Percentiles rank a stretch among this genome's conserved stretches.
These are phyloP conservation scores for Azolla pinnata DNA, from an alignment of 75 land plant species.

Conservation along the genomic window DNA sequence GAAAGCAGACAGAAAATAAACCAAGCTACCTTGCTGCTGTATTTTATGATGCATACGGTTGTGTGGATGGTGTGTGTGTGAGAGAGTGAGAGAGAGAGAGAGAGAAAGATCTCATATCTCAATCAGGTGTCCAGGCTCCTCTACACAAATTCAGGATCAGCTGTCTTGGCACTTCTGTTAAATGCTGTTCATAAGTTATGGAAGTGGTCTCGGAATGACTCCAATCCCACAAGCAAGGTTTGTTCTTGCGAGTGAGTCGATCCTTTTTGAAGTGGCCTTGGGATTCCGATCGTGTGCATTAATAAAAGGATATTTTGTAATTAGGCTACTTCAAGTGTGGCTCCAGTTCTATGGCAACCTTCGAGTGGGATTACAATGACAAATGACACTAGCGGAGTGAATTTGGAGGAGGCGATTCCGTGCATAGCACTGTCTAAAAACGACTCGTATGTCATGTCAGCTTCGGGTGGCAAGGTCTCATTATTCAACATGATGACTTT, in stretches of 20 bases:
- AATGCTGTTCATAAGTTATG: constrained; percentile 53
- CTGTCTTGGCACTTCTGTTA: constrained; percentile 50
- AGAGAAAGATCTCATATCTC: too few species aligned
- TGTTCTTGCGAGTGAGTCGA: neutral
- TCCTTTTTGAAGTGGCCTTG: too few species aligned
- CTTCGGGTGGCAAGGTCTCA: constrained; percentile 52
- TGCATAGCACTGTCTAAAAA: constrained; percentile 57
- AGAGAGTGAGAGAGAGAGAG: too few species aligned
- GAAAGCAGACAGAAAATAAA: too few species aligned
- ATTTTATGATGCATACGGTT: too few species aligned
- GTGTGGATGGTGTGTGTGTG: too few species aligned
- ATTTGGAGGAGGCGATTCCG: constrained; percentile 39
- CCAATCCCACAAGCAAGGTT: constrained; percentile 46
- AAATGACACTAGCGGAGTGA: constrained; percentile 39
- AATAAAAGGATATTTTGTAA: neutral
- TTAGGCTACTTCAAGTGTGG: constrained; percentile 41
- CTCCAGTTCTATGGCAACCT: constrained; percentile 47
- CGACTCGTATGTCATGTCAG: constrained; percentile 62
- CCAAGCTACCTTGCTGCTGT: too few species aligned
- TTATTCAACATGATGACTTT: constrained; percentile 59
- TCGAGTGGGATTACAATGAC: constrained; percentile 51
- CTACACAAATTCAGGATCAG: constrained; percentile 50
- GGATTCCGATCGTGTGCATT: neutral
- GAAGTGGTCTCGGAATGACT: constrained; percentile 50
- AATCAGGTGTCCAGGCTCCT: constrained; percentile 44